These are phyloP conservation scores for Collybiopsis luxurians DNA, from an alignment of 768 basidiomycete species.

Conservation along the genomic window DNA sequence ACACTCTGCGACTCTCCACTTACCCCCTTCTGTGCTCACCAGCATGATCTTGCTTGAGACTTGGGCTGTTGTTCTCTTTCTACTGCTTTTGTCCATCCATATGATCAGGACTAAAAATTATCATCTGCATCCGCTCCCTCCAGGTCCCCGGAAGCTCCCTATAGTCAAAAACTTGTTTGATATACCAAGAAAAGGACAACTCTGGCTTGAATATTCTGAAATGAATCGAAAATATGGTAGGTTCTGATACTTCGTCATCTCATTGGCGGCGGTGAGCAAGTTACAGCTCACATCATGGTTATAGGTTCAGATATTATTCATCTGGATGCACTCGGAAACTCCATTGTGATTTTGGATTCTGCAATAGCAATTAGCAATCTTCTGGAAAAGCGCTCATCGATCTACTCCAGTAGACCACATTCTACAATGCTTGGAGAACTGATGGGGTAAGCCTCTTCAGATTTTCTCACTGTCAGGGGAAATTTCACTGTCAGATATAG, in stretches of 20 bases:
- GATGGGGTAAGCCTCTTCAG: constrained; percentile 6
- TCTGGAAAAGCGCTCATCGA: constrained; percentile 8
- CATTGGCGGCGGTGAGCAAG: constrained; percentile 23
- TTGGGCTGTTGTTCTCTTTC: too few species aligned
- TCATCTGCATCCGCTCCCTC: not conserved
- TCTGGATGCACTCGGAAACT: constrained; percentile 12
- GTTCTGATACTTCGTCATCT: not conserved
- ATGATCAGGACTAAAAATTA: too few species aligned
- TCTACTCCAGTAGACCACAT: constrained; percentile 2
- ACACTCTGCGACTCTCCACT: too few species aligned
- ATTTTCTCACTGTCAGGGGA: not conserved
- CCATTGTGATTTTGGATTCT: constrained; percentile 3
- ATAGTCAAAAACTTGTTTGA: constrained; percentile 16
- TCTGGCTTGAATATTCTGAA: constrained; percentile 15
- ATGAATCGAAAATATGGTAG: constrained; percentile 18
- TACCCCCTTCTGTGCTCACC: too few species aligned
- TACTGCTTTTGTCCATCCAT: too few species aligned
- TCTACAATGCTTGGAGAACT: constrained; percentile 12
- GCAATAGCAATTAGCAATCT: constrained; percentile 5
- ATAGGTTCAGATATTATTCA: constrained; percentile 18
- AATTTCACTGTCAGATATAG: not conserved
- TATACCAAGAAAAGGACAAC: constrained; percentile 9
- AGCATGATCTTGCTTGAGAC: too few species aligned
- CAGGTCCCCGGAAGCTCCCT: constrained; percentile 11
- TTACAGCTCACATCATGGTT: too few species aligned